Conservation (phyloP, 2,329 filamentous ascomycete genomes). For the Cladosporium sp. region DNA sequence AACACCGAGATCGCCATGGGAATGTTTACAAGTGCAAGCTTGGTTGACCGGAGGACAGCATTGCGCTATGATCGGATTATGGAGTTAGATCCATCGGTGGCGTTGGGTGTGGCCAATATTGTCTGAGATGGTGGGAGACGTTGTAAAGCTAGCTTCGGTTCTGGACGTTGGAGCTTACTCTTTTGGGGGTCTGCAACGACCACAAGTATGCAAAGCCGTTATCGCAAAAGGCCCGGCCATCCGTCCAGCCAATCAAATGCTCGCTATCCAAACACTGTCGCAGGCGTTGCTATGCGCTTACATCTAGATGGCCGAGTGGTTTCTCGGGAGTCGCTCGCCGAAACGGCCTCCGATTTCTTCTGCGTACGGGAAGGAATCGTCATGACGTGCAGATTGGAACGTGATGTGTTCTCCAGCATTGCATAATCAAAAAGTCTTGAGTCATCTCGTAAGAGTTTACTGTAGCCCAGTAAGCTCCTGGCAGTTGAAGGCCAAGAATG, state of each 20-base stretch:
- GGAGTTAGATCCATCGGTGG: conserved; percentile 1
- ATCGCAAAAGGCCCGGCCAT: too few relatives aligned
- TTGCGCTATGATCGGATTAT: conserved; percentile 2
- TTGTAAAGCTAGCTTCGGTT: conserved; percentile 7
- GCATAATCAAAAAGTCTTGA: too few relatives aligned
- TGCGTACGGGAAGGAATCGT: neutral
- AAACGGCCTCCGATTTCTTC: neutral
- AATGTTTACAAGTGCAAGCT: conserved; percentile 3
- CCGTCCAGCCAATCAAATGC: neutral
- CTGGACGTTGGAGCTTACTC: neutral
- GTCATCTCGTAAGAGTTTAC: too few relatives aligned
- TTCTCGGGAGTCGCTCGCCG: neutral
- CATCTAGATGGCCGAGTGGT: neutral
- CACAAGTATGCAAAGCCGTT: neutral
- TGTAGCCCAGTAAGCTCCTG: too few relatives aligned
- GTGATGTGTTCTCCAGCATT: too few relatives aligned
- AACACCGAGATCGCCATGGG: conserved; percentile 1
- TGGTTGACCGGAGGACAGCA: conserved; percentile 9
- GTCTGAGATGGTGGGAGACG: neutral
- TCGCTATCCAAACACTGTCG: neutral
- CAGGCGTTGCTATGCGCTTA: conserved; percentile 6
- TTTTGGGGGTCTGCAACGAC: neutral
- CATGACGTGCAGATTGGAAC: neutral
- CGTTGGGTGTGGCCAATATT: neutral
- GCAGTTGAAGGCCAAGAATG: too few relatives aligned